Base-by-base conservation (phyloP, 2,329 filamentous ascomycete genomes). In the Coniella lustricola region DNA sequence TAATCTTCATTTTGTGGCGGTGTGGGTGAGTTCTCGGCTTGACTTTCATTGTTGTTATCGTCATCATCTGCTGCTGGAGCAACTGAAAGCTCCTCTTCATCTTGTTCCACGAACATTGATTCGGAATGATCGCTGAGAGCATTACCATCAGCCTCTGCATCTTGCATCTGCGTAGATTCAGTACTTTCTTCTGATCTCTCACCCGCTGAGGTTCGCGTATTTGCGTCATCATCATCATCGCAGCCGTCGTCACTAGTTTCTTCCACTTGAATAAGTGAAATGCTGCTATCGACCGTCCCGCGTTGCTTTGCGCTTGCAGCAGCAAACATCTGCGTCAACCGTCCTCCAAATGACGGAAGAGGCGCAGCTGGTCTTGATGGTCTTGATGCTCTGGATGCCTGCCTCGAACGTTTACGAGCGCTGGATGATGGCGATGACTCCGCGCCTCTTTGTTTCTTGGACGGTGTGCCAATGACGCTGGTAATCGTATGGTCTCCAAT, bases 401-500 rank as follows among this genome's bases (percentile, higher is more conserved):
- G 69, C 21, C 55, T 61, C 21, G 64, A 59, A 57, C 58, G 40
- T 64, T 65, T 44, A 22, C 40, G 53, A 21, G 9, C 67, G 13
- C 25, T 29, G 10, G 20, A 32, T 22, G 20, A 32, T 22, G 37
- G 67, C 10, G 62, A 64, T 40, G n/a, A n/a, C n/a, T 71, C 65
- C 16, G 70, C 68, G 36, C 66, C 64, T 40, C 67, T 66, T 48
- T 63, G 67, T 49, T 65, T 72, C 54, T 79, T 77, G 3, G 71
- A 60, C 43, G 76, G 70, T 43, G 72, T 76, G 1, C 84, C 84
- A 55, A 89, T 74, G 29, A 81, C 74, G 17, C 81, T 82, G 0
- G 79, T 84, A 4, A 81, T 74, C 0, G 82, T 87, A 39, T 74
- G 76, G 53, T 82, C 74, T 1, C 85, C 87, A 46, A 91, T 79